A percentile compares a stretch with the other conserved stretches of the same genome.
phyloP scores from a whole-genome alignment of 306 rosid genomes.

The Coriaria nepalensis region DNA sequence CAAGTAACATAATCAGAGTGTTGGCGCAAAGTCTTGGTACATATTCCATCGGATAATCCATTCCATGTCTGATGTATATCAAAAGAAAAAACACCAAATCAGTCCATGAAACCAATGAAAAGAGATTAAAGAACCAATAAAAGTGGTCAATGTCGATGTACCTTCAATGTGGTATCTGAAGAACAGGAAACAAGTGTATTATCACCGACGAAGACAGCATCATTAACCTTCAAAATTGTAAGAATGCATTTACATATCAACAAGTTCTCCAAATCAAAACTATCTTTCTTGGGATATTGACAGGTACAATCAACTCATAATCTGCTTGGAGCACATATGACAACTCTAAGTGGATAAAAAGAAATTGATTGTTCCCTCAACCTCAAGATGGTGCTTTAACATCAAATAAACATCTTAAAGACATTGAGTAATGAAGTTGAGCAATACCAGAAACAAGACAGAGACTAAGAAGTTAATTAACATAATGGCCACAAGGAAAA shows the following conservation, averaged over 20 bases:
- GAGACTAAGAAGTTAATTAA: not conserved
- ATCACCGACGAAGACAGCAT: constrained; percentile 79
- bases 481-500: not conserved
- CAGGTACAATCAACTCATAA: too few relatives aligned
- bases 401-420: too few relatives aligned
- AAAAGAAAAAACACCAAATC: constrained; percentile 8
- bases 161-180: constrained; percentile 95
- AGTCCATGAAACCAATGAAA: constrained; percentile 1
- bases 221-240: constrained; percentile 66
- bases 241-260: not conserved
- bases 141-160: constrained; percentile 15
- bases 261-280: too few relatives aligned
- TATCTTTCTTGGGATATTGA: too few relatives aligned
- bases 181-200: constrained; percentile 91
- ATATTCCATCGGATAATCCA: constrained; percentile 58
- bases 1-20: constrained; percentile 94
- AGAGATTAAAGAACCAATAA: constrained; percentile 2
- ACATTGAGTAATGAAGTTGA: too few relatives aligned
- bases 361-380: too few relatives aligned
- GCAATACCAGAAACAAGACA: too few relatives aligned
- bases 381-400: too few relatives aligned
- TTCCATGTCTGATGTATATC: constrained; percentile 55
- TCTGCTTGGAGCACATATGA: too few relatives aligned
- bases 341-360: too few relatives aligned
- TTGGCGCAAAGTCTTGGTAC: constrained; percentile 74